These are phyloP conservation scores for Leishmania mexicana DNA, from an alignment of 208 protist genomes.

Conservation along the genomic window DNA sequence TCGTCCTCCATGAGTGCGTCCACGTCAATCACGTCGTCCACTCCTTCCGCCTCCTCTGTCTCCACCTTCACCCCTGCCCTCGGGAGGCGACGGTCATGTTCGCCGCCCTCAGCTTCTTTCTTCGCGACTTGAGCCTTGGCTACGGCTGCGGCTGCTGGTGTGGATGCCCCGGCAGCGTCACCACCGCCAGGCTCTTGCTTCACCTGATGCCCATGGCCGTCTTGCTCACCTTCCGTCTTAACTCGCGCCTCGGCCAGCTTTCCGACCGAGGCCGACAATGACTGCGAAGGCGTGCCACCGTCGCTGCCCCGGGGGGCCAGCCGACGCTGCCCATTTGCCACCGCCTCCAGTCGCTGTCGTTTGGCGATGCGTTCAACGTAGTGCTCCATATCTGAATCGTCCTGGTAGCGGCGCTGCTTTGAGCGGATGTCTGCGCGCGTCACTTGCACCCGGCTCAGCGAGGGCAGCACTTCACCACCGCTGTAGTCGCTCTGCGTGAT, in stretches of 20 bases:
- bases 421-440: slow-evolving; percentile 55
- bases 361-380: slow-evolving; percentile 51
- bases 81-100: background rate
- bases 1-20: slow-evolving; percentile 77
- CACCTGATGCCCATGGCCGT: slow-evolving; percentile 7
- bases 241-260: background rate
- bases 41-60: background rate
- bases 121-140: background rate
- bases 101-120: slow-evolving; percentile 14
- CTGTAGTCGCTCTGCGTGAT: slow-evolving; percentile 51
- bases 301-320: background rate
- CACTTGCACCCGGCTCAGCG: slow-evolving; percentile 65
- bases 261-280: background rate
- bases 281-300: background rate
- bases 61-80: background rate
- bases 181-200: slow-evolving; percentile 23
- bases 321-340: slow-evolving; percentile 37
- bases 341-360: slow-evolving; percentile 53
- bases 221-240: background rate
- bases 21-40: slow-evolving; percentile 62
- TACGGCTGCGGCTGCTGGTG: background rate
- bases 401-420: slow-evolving; percentile 64
- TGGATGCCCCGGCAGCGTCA: background rate
- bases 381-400: slow-evolving; percentile 52
- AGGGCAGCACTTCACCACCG: slow-evolving; percentile 66